Evolutionary conservation across 1,284 basidiomycete genomes (phyloP), one percentile per base, ranked within the genome.

Genomic region (Sporisorium reilianum): DNA sequence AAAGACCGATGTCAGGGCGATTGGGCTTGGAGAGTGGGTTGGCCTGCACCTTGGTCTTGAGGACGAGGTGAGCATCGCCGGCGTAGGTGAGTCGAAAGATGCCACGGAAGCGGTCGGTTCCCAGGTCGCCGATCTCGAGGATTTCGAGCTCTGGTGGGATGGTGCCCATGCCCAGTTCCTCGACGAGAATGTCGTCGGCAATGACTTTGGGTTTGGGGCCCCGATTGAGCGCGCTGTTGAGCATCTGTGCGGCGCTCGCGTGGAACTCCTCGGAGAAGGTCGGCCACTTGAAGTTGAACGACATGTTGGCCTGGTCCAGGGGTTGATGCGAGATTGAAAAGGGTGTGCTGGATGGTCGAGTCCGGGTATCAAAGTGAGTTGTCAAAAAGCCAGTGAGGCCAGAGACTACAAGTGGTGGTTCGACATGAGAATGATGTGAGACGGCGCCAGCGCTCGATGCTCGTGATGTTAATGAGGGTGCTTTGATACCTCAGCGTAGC

Each of bases 101-200:
- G 34, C 97, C 97, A 50, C 97, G 89, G 85, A 99, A 99, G 79
- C 97, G 93, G 81, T 98, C 95, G 76, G 90, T 89, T 23, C 95
- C 95, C 55, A 99, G 89, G 85, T 99, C 97, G 23, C 97, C 97
- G 79, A 99, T 97, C 84, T 99, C 96, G 48, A 97, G 90, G 79
- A 99, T 93, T 84, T 98, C 95, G 22, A 99, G 89, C 74, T 98
- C 96, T 45, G 97, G 97, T 22, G 97, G 96, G 87, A 97, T 92
- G 1, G 93, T 95, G 44, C 97, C 97, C 96, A 99, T 99, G 86
- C 95, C 91, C 30, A 99, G 87, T 85, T 98, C 96, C 62, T 97
- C 93, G 32, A 99, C 97, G 84, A 97, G 92, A 77, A 99, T 99
- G 85, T 90, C 91, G 86, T 97, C 97, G 64, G 95, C 95, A 81